Base-by-base conservation (phyloP, 2,329 filamentous ascomycete species). In the Pseudofabraea citricarpa region DNA sequence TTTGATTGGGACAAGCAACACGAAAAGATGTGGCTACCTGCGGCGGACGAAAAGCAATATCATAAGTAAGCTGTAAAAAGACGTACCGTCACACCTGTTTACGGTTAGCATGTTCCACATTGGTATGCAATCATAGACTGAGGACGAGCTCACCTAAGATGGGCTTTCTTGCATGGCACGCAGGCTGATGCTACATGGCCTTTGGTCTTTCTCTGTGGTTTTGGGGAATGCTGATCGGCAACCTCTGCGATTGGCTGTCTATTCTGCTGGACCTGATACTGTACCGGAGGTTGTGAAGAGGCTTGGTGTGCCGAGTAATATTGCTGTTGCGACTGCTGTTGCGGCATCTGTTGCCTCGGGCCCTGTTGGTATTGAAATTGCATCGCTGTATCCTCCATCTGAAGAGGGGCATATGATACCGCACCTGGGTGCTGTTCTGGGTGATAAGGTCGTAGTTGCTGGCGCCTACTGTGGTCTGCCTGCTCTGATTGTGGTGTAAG, bases 171-270 rank as follows among this genome's bases (percentile, higher is more conserved):
- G 69, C 87, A 93, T 47, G 89, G 88, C 53, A 91, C 83, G 61
- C 87, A 93, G 20, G 87, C 87, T 26, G 86, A 90, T 40, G 86
- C 85, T 41, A 91, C 87, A 68, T 93, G 87, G 12, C 85, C 85
- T 60, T 89, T 89, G 5, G 83, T 82, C 62, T 84, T 85, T 52
- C 81, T 72, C 49, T 81, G 78, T 6, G 77, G 70, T 54, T 80
- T 83, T 2, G 79, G 75, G 29, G 79, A 80, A 9, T 69, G 65
- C 49, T 72, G 74, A 3, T 70, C 63, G 26, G 69, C 64, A 19
- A 61, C 63, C 27, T 79, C 75, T n/a, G 65, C 58, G 7, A 63
- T 59, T 45, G 64, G 56, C 12, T 67, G 61, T 46, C 56, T 41
- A 22, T n/a, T n/a, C n/a, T n/a, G n/a, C n/a, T n/a, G n/a, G n/a